Evolutionary conservation across 208 protist genomes (phyloP), one percentile per base, ranked within the genome.

Genomic region (Angomonas ambiguus): DNA sequence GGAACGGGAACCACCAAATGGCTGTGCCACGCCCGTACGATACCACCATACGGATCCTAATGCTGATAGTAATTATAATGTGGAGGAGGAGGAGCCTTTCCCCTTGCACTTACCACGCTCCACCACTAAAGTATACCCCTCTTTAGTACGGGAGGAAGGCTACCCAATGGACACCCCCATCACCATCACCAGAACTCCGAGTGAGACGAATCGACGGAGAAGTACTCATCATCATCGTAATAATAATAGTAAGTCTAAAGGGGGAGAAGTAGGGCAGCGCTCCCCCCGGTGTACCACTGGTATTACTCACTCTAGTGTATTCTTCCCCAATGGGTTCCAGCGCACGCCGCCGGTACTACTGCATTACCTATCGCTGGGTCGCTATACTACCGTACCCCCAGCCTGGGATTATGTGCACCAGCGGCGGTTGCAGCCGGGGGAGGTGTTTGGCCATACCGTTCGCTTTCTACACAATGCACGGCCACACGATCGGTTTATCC

Each of bases 401-500:
- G 82, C 83, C 1, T 75, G 76, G 34, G 87, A 93, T 49, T 93
- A 79, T 74, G 89, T 87, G 62, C 77, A 45, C 22, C 83, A 93
- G 32, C 80, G 87, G 13, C 77, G 83, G 0, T 72, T 88, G 31
- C 34, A 70, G 22, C 69, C 73, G 31, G 77, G 79, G 2, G 87
- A 93, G 53, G 71, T 88, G 33, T 61, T 75, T 13, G 87, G 87
- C 3, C 87, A 93, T 65, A 79, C 67, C 0, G 83, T 85, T 25
- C 79, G 74, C 4, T 93, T 83, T 83, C 67, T 93, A 38, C 77
- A 87, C 27, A 11, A 61, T 33, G 83, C 83, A 0, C 49, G 49
- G 48, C 83, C 83, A 42, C 80, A 79, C 20, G 69, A 88, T 62
- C 62, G 61, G 2, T 88, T 93, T 59, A 83, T 90, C 4, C 90